Evolutionary conservation across 208 protist species (phyloP).

Genomic region (Acanthamoeba culbertsoni): DNA sequence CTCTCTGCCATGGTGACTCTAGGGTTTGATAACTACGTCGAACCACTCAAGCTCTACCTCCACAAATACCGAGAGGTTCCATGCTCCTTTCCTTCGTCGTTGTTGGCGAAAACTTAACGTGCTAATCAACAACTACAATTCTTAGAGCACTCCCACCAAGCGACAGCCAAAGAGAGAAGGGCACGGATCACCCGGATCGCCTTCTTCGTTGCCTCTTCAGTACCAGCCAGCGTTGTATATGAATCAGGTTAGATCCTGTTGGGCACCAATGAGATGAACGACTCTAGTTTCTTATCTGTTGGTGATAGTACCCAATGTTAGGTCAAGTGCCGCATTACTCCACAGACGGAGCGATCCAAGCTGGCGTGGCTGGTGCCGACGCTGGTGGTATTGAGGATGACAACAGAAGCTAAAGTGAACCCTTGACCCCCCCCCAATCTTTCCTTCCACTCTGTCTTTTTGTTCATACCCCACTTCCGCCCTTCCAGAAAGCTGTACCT

Average conservation of each 20-base stretch:
- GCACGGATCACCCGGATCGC: not conserved
- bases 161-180: not conserved
- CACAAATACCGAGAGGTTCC: slow-evolving; percentile 70
- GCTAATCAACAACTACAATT: not conserved
- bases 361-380: not conserved
- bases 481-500: not conserved
- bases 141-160: slow-evolving; percentile 41
- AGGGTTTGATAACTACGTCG: slow-evolving; percentile 79
- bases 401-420: not conserved
- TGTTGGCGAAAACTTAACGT: too few species aligned
- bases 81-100: not conserved
- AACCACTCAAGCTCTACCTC: slow-evolving; percentile 76
- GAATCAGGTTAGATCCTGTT: too few species aligned
- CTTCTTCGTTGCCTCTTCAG: not conserved
- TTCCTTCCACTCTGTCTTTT: not conserved
- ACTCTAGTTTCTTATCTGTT: too few species aligned
- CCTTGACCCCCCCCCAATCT: not conserved
- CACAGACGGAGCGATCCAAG: not conserved
- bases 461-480: not conserved
- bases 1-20: slow-evolving; percentile 75
- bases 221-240: slow-evolving; percentile 8
- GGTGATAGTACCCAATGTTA: slow-evolving; percentile 17
- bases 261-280: too few species aligned
- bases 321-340: not conserved
- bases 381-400: not conserved